Evolutionary conservation across 305 asterid genomes (phyloP).

Genomic region (Fraxinus platypoda): DNA sequence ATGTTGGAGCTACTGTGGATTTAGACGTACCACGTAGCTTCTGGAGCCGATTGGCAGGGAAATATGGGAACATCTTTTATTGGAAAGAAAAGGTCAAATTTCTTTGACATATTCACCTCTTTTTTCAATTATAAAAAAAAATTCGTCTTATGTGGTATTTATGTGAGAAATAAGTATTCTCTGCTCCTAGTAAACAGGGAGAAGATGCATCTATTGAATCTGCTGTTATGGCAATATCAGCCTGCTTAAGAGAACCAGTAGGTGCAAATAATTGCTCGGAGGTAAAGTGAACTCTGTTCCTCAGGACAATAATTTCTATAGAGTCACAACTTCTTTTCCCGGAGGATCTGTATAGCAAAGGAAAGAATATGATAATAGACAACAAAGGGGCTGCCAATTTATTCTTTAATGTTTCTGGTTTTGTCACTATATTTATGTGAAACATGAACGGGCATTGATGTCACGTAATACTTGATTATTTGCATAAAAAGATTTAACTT

Average conservation of each 20-base stretch:
- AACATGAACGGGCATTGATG: background rate
- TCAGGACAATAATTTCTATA: background rate
- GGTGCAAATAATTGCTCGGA: slow-evolving; percentile 71
- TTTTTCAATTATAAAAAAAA: background rate
- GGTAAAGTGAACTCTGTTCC: slow-evolving; percentile 36
- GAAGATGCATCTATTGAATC: slow-evolving; percentile 89
- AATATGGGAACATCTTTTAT: slow-evolving; percentile 83
- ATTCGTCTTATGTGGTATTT: background rate
- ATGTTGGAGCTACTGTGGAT: slow-evolving; percentile 84
- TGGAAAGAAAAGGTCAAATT: slow-evolving; percentile 82
- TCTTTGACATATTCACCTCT: background rate
- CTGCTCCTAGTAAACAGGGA: slow-evolving; percentile 41
- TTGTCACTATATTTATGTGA: slow-evolving; percentile 2
- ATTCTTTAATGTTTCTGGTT: background rate
- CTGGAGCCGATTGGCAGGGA: slow-evolving; percentile 90
- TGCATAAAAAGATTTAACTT: background rate
- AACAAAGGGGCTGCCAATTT: background rate
- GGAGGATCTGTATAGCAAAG: background rate
- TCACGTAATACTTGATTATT: background rate
- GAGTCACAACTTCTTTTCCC: background rate
- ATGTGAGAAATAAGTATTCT: background rate
- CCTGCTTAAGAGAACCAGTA: slow-evolving; percentile 81
- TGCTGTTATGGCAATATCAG: slow-evolving; percentile 78
- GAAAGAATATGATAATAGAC: background rate
- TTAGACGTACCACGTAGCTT: slow-evolving; percentile 87